phyloP scores from a whole-genome alignment of 2,329 filamentous ascomycete species.

The Beauveria scarabaeidicola region DNA sequence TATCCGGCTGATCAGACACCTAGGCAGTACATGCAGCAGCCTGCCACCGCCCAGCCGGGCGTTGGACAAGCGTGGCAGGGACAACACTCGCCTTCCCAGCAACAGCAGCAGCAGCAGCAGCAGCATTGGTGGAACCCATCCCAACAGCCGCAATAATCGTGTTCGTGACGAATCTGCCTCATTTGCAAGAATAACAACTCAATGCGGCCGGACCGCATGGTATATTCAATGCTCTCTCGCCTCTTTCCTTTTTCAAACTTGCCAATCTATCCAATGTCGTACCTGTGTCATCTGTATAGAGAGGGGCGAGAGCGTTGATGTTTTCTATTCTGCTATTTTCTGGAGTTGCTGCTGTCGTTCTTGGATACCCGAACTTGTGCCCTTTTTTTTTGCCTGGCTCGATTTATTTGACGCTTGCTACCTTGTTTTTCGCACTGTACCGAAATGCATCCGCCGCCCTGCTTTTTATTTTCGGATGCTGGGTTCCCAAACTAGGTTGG shows the following conservation, averaged over 20 bases:
- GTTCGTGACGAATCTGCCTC: not conserved
- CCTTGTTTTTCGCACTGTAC: not conserved
- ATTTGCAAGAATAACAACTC: not conserved
- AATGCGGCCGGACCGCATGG: slow-evolving; percentile 1
- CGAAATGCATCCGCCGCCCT: slow-evolving; percentile 2
- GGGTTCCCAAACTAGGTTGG: slow-evolving; percentile 18
- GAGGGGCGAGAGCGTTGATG: not conserved
- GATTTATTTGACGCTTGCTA: not conserved
- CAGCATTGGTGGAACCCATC: slow-evolving; percentile 12
- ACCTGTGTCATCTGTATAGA: not conserved
- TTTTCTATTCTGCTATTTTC: slow-evolving; percentile 13
- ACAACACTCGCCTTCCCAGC: slow-evolving; percentile 47
- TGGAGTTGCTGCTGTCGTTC: slow-evolving; percentile 21
- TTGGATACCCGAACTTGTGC: slow-evolving; percentile 29
- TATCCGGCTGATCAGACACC: slow-evolving; percentile 56
- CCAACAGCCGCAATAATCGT: slow-evolving; percentile 13
- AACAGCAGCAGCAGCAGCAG: slow-evolving; percentile 9
- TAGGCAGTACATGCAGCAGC: slow-evolving; percentile 59
- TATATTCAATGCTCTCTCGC: not conserved
- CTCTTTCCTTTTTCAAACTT: not conserved
- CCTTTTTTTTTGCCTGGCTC: slow-evolving; percentile 15
- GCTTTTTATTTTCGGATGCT: slow-evolving; percentile 36
- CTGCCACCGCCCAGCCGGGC: slow-evolving; percentile 33
- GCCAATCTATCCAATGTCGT: not conserved
- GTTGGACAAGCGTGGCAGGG: slow-evolving; percentile 46